Percentiles rank a stretch among this genome's conserved stretches.
phyloP scores from a whole-genome alignment of 768 basidiomycete genomes.

The Sporobolomyces pararoseus region DNA sequence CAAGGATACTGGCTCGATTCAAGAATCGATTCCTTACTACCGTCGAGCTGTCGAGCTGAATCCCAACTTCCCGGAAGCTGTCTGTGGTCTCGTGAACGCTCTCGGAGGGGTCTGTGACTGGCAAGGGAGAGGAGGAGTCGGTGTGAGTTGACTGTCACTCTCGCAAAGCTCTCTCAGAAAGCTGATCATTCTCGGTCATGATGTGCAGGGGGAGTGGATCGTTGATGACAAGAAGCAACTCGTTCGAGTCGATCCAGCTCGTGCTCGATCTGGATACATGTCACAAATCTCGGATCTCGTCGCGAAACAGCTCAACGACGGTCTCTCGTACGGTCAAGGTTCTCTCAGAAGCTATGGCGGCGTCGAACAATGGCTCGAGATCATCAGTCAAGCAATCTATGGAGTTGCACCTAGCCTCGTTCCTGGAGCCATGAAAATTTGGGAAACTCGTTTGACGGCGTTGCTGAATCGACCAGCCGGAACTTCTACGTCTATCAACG shows the following conservation, averaged over 20 bases:
- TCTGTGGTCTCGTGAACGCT: slow-evolving; percentile 56
- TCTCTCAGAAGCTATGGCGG: slow-evolving; percentile 45
- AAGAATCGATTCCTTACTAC: slow-evolving; percentile 56
- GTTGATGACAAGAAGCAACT: slow-evolving; percentile 25
- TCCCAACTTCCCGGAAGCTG: slow-evolving; percentile 55
- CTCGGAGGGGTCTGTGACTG: slow-evolving; percentile 56
- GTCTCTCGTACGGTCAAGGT: slow-evolving; percentile 46
- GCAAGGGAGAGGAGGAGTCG: slow-evolving; percentile 52
- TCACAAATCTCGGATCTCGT: slow-evolving; percentile 36
- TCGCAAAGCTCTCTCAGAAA: too few relatives aligned
- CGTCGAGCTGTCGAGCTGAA: slow-evolving; percentile 53
- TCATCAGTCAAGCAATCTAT: slow-evolving; percentile 46
- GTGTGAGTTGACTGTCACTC: slow-evolving; percentile 29
- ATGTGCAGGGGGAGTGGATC: slow-evolving; percentile 22
- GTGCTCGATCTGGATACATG: slow-evolving; percentile 34
- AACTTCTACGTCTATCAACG: too few relatives aligned
- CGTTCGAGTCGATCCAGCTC: not conserved
- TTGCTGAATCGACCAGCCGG: slow-evolving; percentile 24
- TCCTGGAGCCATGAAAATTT: not conserved
- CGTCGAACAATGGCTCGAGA: slow-evolving; percentile 51
- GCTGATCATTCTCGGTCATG: too few relatives aligned
- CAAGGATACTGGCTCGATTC: slow-evolving; percentile 54
- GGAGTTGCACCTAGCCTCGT: not conserved
- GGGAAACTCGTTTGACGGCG: slow-evolving; percentile 4
- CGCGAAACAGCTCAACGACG: slow-evolving; percentile 36